Evolutionary conservation across 2,329 filamentous ascomycete species (phyloP).

Genomic region (Grosmannia penicillata): DNA sequence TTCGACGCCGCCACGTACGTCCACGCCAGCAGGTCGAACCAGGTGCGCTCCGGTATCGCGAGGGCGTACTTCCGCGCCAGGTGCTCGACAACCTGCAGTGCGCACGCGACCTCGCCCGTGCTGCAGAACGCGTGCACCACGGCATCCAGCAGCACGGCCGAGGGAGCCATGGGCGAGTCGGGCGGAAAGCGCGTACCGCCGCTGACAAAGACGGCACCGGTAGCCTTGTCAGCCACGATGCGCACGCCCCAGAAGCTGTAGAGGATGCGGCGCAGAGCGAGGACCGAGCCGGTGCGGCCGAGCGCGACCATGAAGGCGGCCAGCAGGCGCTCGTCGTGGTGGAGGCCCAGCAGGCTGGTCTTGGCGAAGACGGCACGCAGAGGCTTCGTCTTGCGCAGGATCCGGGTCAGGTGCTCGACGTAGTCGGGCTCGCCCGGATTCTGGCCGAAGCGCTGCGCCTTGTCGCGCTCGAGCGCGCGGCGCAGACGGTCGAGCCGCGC

Average conservation of each 20-base stretch:
- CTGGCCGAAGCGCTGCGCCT: slow-evolving; percentile 16
- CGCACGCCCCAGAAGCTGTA: slow-evolving; percentile 15
- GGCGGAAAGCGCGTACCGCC: slow-evolving; percentile 24
- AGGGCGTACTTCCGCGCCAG: slow-evolving; percentile 46
- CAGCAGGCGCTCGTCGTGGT: slow-evolving; percentile 22
- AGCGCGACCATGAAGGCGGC: slow-evolving; percentile 27
- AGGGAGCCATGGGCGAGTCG: slow-evolving; percentile 43
- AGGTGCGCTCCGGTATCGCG: slow-evolving; percentile 39
- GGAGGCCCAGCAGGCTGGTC: slow-evolving; percentile 13
- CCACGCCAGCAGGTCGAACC: slow-evolving; percentile 55
- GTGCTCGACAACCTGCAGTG: slow-evolving; percentile 44
- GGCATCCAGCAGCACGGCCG: slow-evolving; percentile 41
- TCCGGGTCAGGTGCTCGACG: slow-evolving; percentile 16
- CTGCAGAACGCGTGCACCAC: slow-evolving; percentile 56
- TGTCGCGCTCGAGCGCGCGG: slow-evolving; percentile 5
- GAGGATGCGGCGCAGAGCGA: slow-evolving; percentile 19
- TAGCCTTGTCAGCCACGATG: slow-evolving; percentile 2
- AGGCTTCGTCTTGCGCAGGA: slow-evolving; percentile 14
- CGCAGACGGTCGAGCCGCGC: slow-evolving; percentile 13
- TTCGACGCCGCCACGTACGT: slow-evolving; percentile 40
- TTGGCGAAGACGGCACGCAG: slow-evolving; percentile 16
- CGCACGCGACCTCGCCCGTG: slow-evolving; percentile 46
- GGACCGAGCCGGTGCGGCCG: slow-evolving; percentile 21
- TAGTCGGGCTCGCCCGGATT: slow-evolving; percentile 13
- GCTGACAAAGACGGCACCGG: slow-evolving; percentile 12